A percentile compares a stretch with the other conserved stretches of the same genome.
These are phyloP conservation scores for Mortierella sp. DNA, from an alignment of 371 early-diverging fungal genomes.

Conservation along the genomic window DNA sequence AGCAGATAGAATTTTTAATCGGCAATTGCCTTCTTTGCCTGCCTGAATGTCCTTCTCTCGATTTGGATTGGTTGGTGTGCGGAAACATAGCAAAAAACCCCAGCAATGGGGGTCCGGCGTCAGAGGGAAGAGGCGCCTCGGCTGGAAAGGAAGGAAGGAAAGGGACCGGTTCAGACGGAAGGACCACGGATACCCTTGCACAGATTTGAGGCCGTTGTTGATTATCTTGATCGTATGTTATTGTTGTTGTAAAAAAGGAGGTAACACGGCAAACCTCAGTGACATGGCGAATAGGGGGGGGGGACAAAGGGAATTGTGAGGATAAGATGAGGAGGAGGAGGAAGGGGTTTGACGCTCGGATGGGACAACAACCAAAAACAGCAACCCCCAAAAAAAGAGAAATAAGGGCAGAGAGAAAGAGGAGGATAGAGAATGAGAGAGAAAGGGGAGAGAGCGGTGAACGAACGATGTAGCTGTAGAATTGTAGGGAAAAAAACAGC, in stretches of 20 bases:
- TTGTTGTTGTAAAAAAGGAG: background rate
- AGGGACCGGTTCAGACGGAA: background rate
- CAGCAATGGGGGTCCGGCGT: too few relatives aligned
- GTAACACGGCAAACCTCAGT: background rate
- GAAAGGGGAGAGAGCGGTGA: background rate
- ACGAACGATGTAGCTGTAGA: background rate
- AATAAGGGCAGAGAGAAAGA: background rate
- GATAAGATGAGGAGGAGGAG: background rate
- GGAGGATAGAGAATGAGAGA: background rate
- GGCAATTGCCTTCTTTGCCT: too few relatives aligned
- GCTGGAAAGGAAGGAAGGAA: background rate
- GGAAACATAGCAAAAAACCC: background rate
- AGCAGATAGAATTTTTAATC: too few relatives aligned
- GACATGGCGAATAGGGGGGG: background rate
- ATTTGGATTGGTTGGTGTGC: background rate
- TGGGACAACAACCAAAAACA: background rate
- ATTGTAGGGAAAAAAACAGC: background rate
- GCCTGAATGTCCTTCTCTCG: background rate
- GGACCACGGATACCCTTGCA: background rate
- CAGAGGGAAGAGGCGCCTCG: background rate
- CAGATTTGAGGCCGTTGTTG: background rate
- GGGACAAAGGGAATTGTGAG: background rate
- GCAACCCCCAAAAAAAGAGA: too few relatives aligned
- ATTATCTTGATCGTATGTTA: background rate
- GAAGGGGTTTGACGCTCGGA: background rate